phyloP scores from a whole-genome alignment of 2,329 filamentous ascomycete genomes.

The Dothistroma pini region DNA sequence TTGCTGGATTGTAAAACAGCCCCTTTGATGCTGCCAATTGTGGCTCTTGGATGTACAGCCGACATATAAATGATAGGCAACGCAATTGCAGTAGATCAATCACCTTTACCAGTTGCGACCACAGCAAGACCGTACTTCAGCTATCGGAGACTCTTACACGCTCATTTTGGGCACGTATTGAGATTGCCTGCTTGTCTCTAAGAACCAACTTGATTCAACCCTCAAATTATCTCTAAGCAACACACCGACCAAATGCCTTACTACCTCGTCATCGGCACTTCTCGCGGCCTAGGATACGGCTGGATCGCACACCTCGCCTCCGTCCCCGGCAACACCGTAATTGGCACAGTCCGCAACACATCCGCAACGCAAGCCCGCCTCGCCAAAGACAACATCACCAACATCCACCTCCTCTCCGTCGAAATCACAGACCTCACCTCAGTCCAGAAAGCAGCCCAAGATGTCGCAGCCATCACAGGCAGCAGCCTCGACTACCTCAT shows the following conservation, averaged over 20 bases:
- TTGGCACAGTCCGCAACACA: slow-evolving; percentile 37
- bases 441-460: slow-evolving; percentile 35
- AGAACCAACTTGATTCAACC: no score
- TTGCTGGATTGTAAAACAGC: not conserved
- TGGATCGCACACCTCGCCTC: slow-evolving; percentile 33
- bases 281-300: slow-evolving; percentile 35
- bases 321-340: slow-evolving; percentile 31
- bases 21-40: not conserved
- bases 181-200: no score
- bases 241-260: slow-evolving; percentile 26
- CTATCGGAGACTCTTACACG: no score
- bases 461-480: slow-evolving; percentile 25
- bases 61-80: not conserved
- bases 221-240: no score
- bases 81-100: not conserved
- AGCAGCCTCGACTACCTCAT: slow-evolving; percentile 31
- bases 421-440: slow-evolving; percentile 43
- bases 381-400: slow-evolving; percentile 28
- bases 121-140: no score
- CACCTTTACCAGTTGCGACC: not conserved
- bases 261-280: slow-evolving; percentile 35
- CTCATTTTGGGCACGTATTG: no score
- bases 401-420: slow-evolving; percentile 47
- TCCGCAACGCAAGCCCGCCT: slow-evolving; percentile 20
- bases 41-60: not conserved